A percentile compares a stretch with the other conserved stretches of the same genome.
phyloP scores from a whole-genome alignment of 2,329 filamentous ascomycete genomes.

The Tetracladium maxilliforme region DNA sequence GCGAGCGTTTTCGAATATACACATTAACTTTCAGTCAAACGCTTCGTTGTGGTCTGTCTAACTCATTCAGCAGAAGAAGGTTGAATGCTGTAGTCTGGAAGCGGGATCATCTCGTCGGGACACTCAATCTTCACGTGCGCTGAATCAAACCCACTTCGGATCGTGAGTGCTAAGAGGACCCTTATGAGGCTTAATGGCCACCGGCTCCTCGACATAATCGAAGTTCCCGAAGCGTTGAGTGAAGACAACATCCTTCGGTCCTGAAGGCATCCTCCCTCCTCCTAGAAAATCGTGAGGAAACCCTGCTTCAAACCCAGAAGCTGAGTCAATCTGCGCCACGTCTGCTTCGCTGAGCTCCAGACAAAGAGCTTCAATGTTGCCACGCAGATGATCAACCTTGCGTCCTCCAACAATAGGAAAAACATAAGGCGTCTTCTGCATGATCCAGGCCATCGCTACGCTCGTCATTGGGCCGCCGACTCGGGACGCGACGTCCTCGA shows the following conservation, averaged over 20 bases:
- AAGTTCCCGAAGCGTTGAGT: slow-evolving; percentile 3
- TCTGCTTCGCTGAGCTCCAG: slow-evolving; percentile 34
- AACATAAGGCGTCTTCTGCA: slow-evolving; percentile 38
- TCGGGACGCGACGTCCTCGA: too few relatives aligned
- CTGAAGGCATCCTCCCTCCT: too few relatives aligned
- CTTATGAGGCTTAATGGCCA: slow-evolving; percentile 3
- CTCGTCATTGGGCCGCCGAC: too few relatives aligned
- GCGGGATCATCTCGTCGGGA: too few relatives aligned
- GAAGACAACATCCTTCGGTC: slow-evolving; percentile 3
- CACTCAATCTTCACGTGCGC: too few relatives aligned
- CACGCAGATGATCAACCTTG: slow-evolving; percentile 39
- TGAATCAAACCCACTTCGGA: too few relatives aligned
- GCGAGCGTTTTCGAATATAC: too few relatives aligned
- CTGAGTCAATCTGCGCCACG: slow-evolving; percentile 37
- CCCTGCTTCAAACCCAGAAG: slow-evolving; percentile 30
- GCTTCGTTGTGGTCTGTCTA: too few relatives aligned
- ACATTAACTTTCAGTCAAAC: too few relatives aligned
- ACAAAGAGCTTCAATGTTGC: slow-evolving; percentile 36
- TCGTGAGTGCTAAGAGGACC: too few relatives aligned
- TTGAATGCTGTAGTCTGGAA: too few relatives aligned
- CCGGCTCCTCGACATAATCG: slow-evolving; percentile 3
- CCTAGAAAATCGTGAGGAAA: slow-evolving; percentile 29
- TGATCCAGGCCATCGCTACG: slow-evolving; percentile 41
- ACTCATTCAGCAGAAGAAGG: too few relatives aligned
- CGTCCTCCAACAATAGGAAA: slow-evolving; percentile 42